Base-by-base conservation (phyloP, 768 basidiomycete genomes). In the Termitomyces sp. region DNA sequence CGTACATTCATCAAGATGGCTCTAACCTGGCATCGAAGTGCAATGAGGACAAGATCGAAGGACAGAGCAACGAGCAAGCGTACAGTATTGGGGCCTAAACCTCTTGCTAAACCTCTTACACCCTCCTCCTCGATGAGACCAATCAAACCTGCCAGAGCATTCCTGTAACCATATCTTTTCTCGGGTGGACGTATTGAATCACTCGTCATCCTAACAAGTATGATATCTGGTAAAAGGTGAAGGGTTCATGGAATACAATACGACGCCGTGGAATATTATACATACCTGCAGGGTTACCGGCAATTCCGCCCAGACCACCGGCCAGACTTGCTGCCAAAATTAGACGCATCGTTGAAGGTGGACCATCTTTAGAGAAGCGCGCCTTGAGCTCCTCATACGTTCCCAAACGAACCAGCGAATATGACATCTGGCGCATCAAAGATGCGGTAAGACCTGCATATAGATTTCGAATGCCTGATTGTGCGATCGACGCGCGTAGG, bases 371-470 rank as follows among this genome's bases (percentile, higher is more conserved):
- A 12, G 83, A 79, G 47, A 91, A 66, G 14, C 73, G 73, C 19
- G 74, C 71, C 65, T 92, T 92, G 67, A 90, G 77, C 51, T 84
- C 82, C 65, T 95, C 93, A 66, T 95, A 94, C 21, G 77, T 82
- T 23, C 92, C 92, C 31, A 95, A 73, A 32, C 93, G 85, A 53
- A 92, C 90, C 45, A 95, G 82, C 0, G 91, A 91, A 66, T 95
- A 95, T 10, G 91, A 86, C 92, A 95, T 93, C 73, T 95, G 93
- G 51, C 93, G 82, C 69, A 94, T 77, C 23, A 93, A 70, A 3
- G 92, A 91, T 5, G 92, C 92, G 5, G 86, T 85, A 34, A 94
- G 79, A 23, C 93, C 93, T 11, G 87, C 85, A 64, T 90, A 94
- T 25, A 95, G 71, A 59, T 90, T 89, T 56, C 79, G 79, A 60